Evolutionary conservation across 2,329 filamentous ascomycete species (phyloP), one percentile per base, ranked within the genome.

Genomic region (Pseudogymnoascus sp.): DNA sequence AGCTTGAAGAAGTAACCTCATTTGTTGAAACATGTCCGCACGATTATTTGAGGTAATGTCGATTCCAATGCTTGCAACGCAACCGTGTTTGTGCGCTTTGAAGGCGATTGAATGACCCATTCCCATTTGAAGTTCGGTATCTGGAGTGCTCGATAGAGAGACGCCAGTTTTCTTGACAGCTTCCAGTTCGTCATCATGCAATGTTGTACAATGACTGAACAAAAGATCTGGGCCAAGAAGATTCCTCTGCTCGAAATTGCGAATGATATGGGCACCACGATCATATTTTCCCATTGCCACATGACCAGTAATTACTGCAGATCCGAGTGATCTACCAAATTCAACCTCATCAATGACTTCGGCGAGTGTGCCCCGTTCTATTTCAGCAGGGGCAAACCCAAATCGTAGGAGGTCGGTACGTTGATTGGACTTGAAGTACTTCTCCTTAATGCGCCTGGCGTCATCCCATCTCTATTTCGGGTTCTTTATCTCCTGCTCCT

Each of bases 71-170:
- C 44, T 53, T 28, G 44, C 44, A 53, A 53, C 44, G 44, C 44
- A 53, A 66, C 0, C 72, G 71, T 37, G 35, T 37, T 37, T 37
- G 35, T 37, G 35, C 35, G 35, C 35, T 37, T 37, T 37, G 5
- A 37, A 37, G 35, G 35, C 35, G 35, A 63, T 56, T n/a, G 61
- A 44, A 56, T 63, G 21, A 37, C 61, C 61, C 42, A 59, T 59
- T 10, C 61, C 61, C 61, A 63, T 63, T 18, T 63, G 61, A n/a
- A 63, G 42, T 18, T 63, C 61, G 5, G 61, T 63, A 40, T 59
- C 44, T 33, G 61, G 61, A 10, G 61, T 63, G 33, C 35, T 37
- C 35, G 35, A 37, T 37, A 37, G 35, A 37, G 35, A 37, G 12
- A 14, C 35, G 14, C 35, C 35, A 37, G 5, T 5, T 14, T 37